These are phyloP conservation scores for Massarina eburnea DNA, from an alignment of 2,329 filamentous ascomycete species.

Conservation along the genomic window DNA sequence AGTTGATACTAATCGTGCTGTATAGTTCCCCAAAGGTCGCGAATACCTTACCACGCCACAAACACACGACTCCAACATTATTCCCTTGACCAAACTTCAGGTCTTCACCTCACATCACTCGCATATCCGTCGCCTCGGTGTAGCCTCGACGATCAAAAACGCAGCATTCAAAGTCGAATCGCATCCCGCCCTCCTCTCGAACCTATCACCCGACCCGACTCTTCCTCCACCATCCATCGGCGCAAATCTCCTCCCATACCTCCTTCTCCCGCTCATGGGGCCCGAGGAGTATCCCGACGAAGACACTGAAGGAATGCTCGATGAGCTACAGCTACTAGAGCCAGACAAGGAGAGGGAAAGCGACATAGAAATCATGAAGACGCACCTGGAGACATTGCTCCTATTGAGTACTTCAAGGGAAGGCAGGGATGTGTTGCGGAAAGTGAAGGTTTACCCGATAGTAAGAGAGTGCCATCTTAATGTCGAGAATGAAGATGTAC, in stretches of 20 bases:
- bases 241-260: constrained; percentile 82
- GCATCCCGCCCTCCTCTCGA: constrained; percentile 68
- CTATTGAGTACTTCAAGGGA: constrained; percentile 77
- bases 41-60: constrained; percentile 74
- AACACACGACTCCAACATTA: constrained; percentile 71
- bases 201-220: constrained; percentile 31
- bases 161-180: constrained; percentile 77
- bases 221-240: constrained; percentile 58
- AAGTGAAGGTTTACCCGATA: constrained; percentile 83
- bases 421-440: constrained; percentile 73
- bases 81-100: constrained; percentile 89
- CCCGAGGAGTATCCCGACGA: constrained; percentile 86
- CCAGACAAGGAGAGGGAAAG: constrained; percentile 85
- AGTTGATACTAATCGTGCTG: background rate
- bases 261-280: constrained; percentile 84
- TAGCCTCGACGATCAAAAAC: constrained; percentile 96
- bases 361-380: constrained; percentile 75
- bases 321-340: constrained; percentile 85
- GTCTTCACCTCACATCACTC: constrained; percentile 93
- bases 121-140: constrained; percentile 81
- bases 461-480: constrained; percentile 81
- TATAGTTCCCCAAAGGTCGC: constrained; percentile 68
- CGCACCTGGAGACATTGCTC: constrained; percentile 85
- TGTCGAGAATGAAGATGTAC: constrained; percentile 75
- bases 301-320: constrained; percentile 81